Evolutionary conservation across 2,329 filamentous ascomycete species (phyloP), one percentile per base, ranked within the genome.

Genomic region (Akanthomyces uredinophilus): DNA sequence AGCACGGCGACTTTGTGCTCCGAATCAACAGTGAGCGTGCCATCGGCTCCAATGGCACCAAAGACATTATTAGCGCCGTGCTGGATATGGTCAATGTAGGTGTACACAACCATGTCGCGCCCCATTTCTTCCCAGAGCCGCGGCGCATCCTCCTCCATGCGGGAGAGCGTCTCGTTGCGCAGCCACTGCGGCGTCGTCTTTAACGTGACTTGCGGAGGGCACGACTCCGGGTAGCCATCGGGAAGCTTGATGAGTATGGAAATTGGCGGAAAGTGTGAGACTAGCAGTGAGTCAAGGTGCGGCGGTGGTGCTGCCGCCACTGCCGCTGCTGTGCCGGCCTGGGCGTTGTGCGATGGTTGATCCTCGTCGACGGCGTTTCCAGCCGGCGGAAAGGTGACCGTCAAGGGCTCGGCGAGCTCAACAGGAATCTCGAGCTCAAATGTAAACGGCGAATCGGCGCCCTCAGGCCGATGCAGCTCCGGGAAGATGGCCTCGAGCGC

Each of bases 1-100:
- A 96, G 74, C 16, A 97, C 79, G 5, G 87, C 83, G 20, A 91
- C 84, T 74, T 91, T 90, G 70, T 86, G 80, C 63, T 81, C 79
- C 2, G 81, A 75, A 5, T 80, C 75, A 14, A 88, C 77, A 64
- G 81, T 74, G 37, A 89, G 74, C 20, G 74, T 76, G 5, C 81
- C 81, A 4, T 77, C 73, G 1, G 73, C 68, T 43, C 78, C 75
- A 5, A 82, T 79, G 54, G 86, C 78, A 7, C 81, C 86, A 70
- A 90, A 90, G 16, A 82, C 81, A 64, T 82, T 74, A 63, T 87
- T 85, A 5, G 84, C 81, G 13, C 77, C 79, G 68, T 82, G 82
- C 70, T 85, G 83, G 29, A 87, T 71, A 68, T 83, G 82, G 68
- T 90, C 87, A 61, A 90, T 84, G 66, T 86, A 89, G 29, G 78